phyloP scores from a whole-genome alignment of 129 eudicot species.

The Saposhnikovia divaricata region DNA sequence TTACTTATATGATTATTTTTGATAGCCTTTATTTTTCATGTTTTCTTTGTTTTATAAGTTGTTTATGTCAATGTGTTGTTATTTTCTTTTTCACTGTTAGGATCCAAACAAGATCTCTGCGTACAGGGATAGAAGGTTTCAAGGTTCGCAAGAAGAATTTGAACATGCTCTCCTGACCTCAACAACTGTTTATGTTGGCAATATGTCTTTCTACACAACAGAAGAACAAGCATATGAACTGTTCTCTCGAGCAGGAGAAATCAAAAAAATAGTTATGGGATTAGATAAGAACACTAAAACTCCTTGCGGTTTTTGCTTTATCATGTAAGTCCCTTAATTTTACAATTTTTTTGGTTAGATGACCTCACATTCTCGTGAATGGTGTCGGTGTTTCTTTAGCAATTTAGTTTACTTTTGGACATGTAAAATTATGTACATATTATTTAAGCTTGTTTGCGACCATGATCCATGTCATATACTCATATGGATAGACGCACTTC shows the following conservation, averaged over 20 bases:
- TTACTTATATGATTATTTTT: not conserved
- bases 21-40: not conserved
- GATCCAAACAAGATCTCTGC: conserved; percentile 82
- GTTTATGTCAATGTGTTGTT: not conserved
- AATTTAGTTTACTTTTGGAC: not conserved
- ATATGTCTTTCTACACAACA: conserved; percentile 95
- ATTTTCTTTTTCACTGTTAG: conserved; percentile 28
- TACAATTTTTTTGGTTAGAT: not conserved
- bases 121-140: conserved; percentile 90
- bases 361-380: too few species aligned
- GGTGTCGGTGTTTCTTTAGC: not conserved
- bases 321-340: conserved; percentile 41
- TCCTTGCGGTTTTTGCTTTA: conserved; percentile 94
- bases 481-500: too few species aligned
- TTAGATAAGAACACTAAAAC: conserved; percentile 92
- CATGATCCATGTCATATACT: not conserved
- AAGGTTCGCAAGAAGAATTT: conserved; percentile 87
- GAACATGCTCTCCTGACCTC: conserved; percentile 80
- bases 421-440: not conserved
- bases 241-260: conserved; percentile 90
- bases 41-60: not conserved
- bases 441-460: not conserved
- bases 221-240: conserved; percentile 96
- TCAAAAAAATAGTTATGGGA: conserved; percentile 93
- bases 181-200: conserved; percentile 75